A percentile compares a stretch with the other conserved stretches of the same genome.
Conservation (phyloP, 306 rosid genomes). For the Cicer chorassanicum region DNA sequence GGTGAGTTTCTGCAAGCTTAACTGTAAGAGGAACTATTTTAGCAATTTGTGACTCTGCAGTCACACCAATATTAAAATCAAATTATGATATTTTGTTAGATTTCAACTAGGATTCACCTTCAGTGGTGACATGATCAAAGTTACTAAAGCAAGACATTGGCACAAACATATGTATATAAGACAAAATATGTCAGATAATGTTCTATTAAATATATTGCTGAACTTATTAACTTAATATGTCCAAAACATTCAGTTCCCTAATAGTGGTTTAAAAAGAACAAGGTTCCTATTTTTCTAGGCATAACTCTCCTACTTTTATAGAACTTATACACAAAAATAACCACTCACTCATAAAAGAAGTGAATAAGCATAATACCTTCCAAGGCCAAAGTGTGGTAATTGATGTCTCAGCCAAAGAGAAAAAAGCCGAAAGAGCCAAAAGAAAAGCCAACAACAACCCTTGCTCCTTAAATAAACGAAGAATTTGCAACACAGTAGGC, state of each 20-base stretch:
- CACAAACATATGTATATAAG: not conserved
- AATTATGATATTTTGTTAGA: constrained; percentile 10
- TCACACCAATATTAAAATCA: constrained; percentile 12
- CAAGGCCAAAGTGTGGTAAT: constrained; percentile 99
- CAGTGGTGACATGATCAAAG: constrained; percentile 14
- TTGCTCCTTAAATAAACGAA: constrained; percentile 86
- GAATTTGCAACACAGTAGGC: constrained; percentile 80
- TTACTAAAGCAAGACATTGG: constrained; percentile 18
- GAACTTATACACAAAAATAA: constrained; percentile 12
- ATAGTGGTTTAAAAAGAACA: not conserved
- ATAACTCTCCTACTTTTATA: constrained; percentile 8
- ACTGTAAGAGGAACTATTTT: constrained; percentile 1
- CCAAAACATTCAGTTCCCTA: not conserved
- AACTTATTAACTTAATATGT: not conserved
- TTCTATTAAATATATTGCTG: constrained; percentile 27
- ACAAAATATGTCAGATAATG: not conserved
- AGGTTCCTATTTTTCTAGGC: constrained; percentile 2
- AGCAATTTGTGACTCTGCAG: constrained; percentile 35
- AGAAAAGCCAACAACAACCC: constrained; percentile 83
- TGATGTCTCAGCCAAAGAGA: constrained; percentile 99
- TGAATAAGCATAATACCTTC: constrained; percentile 65
- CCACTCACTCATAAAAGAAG: constrained; percentile 16
- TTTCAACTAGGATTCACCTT: constrained; percentile 15
- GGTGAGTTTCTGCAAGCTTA: constrained; percentile 21
- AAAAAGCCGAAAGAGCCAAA: constrained; percentile 94